Base-by-base conservation (phyloP, 1,284 basidiomycete species). In the Bjerkandera adusta region DNA sequence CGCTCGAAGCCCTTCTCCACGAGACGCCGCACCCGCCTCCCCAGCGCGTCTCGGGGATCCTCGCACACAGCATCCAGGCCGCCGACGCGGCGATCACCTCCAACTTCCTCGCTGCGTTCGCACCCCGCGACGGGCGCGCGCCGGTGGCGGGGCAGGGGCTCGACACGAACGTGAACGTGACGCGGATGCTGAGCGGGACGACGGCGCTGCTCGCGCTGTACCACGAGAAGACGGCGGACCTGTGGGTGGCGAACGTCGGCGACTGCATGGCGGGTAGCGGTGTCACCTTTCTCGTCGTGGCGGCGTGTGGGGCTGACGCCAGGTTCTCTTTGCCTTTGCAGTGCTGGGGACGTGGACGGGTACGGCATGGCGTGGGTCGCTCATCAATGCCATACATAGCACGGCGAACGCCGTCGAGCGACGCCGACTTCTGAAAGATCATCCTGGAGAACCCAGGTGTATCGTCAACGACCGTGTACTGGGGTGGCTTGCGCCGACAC, bases 171-270 rank as follows among this genome's bases (percentile, higher is more conserved):
- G 49, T 58, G 16, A 63, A 68, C 24, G 64, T 71, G 43, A 57
- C 70, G 25, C 70, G 73, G 24, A 79, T 77, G 58, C 75, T 83
- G 51, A 73, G 81, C 34, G 84, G 84, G 22, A 70, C 73, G n/a
- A 85, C 84, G 1, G 76, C 76, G 18, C 65, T 86, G 26, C 58
- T 84, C 33, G 69, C 79, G 16, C 60, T 85, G 29, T 62, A 74
- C 29, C 79, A 85, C 61, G 76, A 80, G 4, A 51, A 57, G 8
- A 69, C 63, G 41, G 68, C 64, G 41, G 72, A 80, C 52, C 52
- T 86, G 10, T 85, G 83, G 83, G 66, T 84, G 30, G 77, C 75
- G n/a, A 83, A 80, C 61, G 65, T 86, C 26, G 83, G 83, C 12
- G 77, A 85, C 60, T 81, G 79, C 55, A 73, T 75, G 57, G 82